Conservation (phyloP, 1,284 basidiomycete genomes). For the Phylloporus sp. region DNA sequence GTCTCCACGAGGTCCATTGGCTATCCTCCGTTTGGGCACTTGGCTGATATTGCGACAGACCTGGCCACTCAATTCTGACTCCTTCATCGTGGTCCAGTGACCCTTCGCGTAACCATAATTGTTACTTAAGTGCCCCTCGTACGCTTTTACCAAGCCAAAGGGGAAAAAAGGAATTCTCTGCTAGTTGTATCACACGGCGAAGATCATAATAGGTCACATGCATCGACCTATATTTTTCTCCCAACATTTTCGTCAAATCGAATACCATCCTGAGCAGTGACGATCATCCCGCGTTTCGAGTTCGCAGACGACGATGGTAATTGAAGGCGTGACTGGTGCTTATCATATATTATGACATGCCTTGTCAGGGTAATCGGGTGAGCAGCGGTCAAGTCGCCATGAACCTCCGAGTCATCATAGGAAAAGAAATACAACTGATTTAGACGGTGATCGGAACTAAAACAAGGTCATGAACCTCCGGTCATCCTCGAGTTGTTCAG, state of each 20-base stretch:
- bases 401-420: not conserved
- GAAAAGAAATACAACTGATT: not conserved
- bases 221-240: not conserved
- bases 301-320: not conserved
- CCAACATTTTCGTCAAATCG: too few species aligned
- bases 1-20: slow-evolving; percentile 27
- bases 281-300: slow-evolving; percentile 14
- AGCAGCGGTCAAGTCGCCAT: not conserved
- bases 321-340: not conserved
- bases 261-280: not conserved
- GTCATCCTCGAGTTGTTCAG: slow-evolving; percentile 2
- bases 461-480: slow-evolving; percentile 6
- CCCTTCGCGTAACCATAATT: slow-evolving; percentile 15
- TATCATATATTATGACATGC: not conserved
- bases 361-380: not conserved
- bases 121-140: not conserved
- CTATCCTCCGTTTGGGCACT: not conserved
- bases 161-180: slow-evolving; percentile 1
- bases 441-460: slow-evolving; percentile 13
- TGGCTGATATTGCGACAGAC: slow-evolving; percentile 20
- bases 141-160: slow-evolving; percentile 2
- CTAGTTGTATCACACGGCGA: slow-evolving; percentile 28
- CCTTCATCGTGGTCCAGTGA: slow-evolving; percentile 30
- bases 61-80: slow-evolving; percentile 25
- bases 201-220: slow-evolving; percentile 22